These are phyloP conservation scores for Asterionellopsis glacialis DNA, from an alignment of 108 stramenopile genomes.

Conservation along the genomic window DNA sequence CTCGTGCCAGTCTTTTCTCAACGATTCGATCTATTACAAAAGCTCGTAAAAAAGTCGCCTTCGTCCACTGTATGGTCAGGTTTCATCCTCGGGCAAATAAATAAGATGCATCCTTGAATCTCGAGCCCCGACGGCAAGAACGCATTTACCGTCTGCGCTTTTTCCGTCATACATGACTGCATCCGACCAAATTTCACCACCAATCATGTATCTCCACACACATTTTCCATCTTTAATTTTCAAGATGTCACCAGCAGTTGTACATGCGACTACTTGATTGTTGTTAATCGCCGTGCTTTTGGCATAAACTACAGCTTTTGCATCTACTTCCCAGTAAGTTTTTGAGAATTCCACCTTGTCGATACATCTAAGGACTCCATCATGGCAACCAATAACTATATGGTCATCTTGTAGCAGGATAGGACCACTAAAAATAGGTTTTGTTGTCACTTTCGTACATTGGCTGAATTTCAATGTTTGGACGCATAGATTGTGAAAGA, in stretches of 20 bases:
- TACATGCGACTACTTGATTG: constrained; percentile 8
- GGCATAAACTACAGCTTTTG: constrained; percentile 16
- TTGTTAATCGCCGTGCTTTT: constrained; percentile 3
- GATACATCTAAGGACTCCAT: constrained; percentile 20
- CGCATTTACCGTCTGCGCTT: background rate
- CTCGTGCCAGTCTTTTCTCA: too few species aligned
- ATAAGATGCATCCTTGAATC: constrained; percentile 24
- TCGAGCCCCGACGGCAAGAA: constrained; percentile 18
- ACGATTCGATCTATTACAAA: too few species aligned
- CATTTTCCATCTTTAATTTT: constrained; percentile 2
- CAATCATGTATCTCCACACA: constrained; percentile 2
- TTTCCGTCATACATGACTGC: background rate
- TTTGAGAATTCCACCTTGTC: background rate
- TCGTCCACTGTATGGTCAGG: too few species aligned
- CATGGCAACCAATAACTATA: constrained; percentile 22
- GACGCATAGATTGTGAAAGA: constrained; percentile 7
- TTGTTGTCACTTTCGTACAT: background rate
- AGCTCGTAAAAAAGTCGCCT: too few species aligned
- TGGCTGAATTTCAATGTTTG: background rate
- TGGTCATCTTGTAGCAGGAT: constrained; percentile 3
- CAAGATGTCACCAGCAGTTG: constrained; percentile 24
- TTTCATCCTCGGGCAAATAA: background rate
- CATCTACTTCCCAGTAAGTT: constrained; percentile 11
- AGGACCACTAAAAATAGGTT: constrained; percentile 12
- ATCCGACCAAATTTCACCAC: constrained; percentile 23